Conservation (phyloP, 208 protist genomes). For the Spongospora subterranea region DNA sequence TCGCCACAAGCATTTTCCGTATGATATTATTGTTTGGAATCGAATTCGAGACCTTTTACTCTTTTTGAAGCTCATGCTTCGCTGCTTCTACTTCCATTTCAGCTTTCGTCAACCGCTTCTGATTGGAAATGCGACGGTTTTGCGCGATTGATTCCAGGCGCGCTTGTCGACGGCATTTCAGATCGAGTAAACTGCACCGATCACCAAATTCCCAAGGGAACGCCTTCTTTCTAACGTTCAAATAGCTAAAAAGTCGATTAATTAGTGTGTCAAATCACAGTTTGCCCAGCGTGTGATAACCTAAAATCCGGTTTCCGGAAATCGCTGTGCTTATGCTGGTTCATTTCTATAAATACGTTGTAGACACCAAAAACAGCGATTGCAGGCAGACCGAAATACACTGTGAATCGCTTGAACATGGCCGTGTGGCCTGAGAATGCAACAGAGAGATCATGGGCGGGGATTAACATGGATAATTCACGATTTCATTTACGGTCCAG, state of each 20-base stretch:
- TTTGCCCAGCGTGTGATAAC: not conserved
- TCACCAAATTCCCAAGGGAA: conserved; percentile 41
- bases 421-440: not conserved
- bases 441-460: not conserved
- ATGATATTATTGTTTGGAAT: no score
- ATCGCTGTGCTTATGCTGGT: not conserved
- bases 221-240: conserved; percentile 38
- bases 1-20: no score
- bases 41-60: no score
- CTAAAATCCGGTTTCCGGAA: not conserved
- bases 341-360: not conserved
- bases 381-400: not conserved
- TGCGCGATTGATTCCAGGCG: no score
- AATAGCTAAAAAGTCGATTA: not conserved
- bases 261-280: not conserved
- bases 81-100: no score
- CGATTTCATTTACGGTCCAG: not conserved
- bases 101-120: no score
- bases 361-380: not conserved
- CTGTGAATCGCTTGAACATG: not conserved
- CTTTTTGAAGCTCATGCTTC: no score
- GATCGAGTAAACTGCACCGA: not conserved
- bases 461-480: no score
- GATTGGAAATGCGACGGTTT: no score
- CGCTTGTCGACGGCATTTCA: not conserved